Base-by-base conservation (phyloP, 192 early-diverging fungal genomes). In the Dispira parvispora region DNA sequence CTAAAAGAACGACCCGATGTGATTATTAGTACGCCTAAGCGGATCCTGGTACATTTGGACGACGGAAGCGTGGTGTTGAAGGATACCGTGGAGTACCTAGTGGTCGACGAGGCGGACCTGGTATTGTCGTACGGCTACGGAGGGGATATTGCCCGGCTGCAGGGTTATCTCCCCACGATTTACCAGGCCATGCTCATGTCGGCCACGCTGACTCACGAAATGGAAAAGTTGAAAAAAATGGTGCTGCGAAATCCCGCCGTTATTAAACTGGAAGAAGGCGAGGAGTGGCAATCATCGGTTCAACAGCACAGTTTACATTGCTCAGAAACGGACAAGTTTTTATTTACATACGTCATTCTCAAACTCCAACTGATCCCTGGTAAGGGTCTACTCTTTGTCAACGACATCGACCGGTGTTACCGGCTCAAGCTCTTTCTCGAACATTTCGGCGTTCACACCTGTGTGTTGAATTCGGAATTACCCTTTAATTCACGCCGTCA, bases 91-190 rank as follows among this genome's bases (percentile, higher is more conserved):
- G 86, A 92, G 61, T 87, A 84, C 11, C 77, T 99, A 49, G 89
- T 96, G 18, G 89, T 99, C 49, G 96, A 98, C 61, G 96, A 99
- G 74, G 93, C 93, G 0, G 96, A 99, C 73, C 71, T 96, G 57
- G 83, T 99, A 1, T 72, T 94, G 54, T 91, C 88, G 44, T 99
- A 90, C 73, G 96, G 94, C 18, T 90, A 94, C 64, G 87, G 91
- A 65, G 84, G 88, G 44, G 96, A 99, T 68, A 69, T 99, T 42
- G 77, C 80, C 52, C 81, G 84, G 32, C 75, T 96, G 18, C 65
- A 91, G 45, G 67, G 76, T 12, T 78, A 80, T 53, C 68, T 91
- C 63, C 91, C 93, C 52, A 86, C 88, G 72, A 88, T 92, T 52
- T 85, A 87, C 73, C 92, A 96, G 72, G 86, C 84, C 58, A 89